These are phyloP conservation scores for Fusarium abutilonis DNA, from an alignment of 2,329 filamentous ascomycete genomes.

Conservation along the genomic window DNA sequence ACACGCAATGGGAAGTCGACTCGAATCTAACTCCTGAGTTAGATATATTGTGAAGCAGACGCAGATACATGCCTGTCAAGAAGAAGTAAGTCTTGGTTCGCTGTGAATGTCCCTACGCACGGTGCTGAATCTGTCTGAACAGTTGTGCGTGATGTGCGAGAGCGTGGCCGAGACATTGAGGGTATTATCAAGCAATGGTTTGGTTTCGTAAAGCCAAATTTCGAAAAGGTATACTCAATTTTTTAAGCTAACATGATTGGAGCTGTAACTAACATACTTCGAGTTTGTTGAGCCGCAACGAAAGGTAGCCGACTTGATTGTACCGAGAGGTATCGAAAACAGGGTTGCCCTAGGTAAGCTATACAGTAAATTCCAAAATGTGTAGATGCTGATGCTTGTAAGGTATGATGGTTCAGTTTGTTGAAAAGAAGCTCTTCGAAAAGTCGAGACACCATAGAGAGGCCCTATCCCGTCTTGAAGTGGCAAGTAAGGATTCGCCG, in stretches of 20 bases:
- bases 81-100: slow-evolving; percentile 68
- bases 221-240: slow-evolving; percentile 69
- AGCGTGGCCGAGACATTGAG: slow-evolving; percentile 90
- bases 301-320: slow-evolving; percentile 92
- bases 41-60: slow-evolving; percentile 97
- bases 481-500: slow-evolving; percentile 74
- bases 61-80: slow-evolving; percentile 91
- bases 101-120: background rate
- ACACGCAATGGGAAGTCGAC: background rate
- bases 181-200: slow-evolving; percentile 99
- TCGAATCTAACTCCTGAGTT: slow-evolving; percentile 17
- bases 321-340: slow-evolving; percentile 94
- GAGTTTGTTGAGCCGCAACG: slow-evolving; percentile 90
- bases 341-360: slow-evolving; percentile 82
- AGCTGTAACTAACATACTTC: slow-evolving; percentile 21
- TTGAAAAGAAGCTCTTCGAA: slow-evolving; percentile 84
- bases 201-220: slow-evolving; percentile 94
- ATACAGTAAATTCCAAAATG: background rate
- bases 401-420: slow-evolving; percentile 95
- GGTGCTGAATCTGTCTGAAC: slow-evolving; percentile 22
- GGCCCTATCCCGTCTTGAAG: slow-evolving; percentile 79
- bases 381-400: slow-evolving; percentile 14
- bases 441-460: slow-evolving; percentile 87
- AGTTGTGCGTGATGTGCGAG: slow-evolving; percentile 88
- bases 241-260: background rate